Conservation (phyloP, 352 stramenopile genomes). For the Globisporangium acanthophoron region DNA sequence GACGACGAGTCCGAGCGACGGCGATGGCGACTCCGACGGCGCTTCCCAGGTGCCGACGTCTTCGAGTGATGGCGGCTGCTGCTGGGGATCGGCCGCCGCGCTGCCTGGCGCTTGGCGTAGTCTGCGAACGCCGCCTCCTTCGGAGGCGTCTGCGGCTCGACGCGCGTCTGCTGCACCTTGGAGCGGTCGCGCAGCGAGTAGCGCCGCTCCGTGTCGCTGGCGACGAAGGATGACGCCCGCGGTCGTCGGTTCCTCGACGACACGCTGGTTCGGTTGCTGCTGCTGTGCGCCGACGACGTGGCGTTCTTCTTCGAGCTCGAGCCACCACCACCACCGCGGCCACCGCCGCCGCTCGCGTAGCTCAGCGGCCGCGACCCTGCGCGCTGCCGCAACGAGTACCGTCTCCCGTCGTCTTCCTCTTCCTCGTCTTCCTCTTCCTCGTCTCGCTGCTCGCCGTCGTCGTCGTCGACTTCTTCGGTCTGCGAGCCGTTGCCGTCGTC, state of each 20-base stretch:
- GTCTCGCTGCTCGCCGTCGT: constrained; percentile 16
- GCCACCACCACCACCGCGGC: constrained; percentile 9
- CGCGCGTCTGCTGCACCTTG: constrained; percentile 45
- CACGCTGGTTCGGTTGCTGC: background rate
- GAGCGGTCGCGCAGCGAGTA: constrained; percentile 73
- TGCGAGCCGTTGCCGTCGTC: constrained; percentile 21
- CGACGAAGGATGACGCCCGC: constrained; percentile 13
- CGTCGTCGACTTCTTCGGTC: constrained; percentile 20
- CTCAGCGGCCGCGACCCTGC: constrained; percentile 8
- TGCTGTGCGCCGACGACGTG: constrained; percentile 2
- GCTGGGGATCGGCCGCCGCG: constrained; percentile 8
- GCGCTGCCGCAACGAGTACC: constrained; percentile 11
- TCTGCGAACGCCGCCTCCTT: constrained; percentile 18
- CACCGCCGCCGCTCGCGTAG: constrained; percentile 14
- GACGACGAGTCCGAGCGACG: constrained; percentile 34
- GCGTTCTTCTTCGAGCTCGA: background rate
- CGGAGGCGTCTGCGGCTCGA: constrained; percentile 7
- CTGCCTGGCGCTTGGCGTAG: constrained; percentile 54
- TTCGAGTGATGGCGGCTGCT: constrained; percentile 17
- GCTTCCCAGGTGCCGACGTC: constrained; percentile 18
- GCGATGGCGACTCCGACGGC: constrained; percentile 19
- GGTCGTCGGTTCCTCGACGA: background rate
- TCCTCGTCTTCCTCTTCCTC: constrained; percentile 2
- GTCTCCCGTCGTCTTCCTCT: constrained; percentile 6
- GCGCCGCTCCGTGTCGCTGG: constrained; percentile 27